Conservation (phyloP, 75 land plant genomes). For the Sequoiadendron giganteum region DNA sequence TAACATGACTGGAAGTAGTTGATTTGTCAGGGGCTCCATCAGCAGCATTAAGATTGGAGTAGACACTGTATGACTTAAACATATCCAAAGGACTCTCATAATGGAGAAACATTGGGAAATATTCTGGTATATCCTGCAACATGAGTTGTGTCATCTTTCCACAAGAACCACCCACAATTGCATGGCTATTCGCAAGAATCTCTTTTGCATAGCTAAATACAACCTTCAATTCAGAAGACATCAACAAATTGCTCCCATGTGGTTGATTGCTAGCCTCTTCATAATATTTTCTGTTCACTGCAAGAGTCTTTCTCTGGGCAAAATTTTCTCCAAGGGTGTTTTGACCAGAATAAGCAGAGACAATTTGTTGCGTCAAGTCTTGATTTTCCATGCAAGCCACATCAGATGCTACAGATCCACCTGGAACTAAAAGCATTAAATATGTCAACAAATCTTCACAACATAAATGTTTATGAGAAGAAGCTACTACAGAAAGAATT, state of each 20-base stretch:
- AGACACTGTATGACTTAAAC: conserved; percentile 20
- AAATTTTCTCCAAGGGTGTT: background rate
- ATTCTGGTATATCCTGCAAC: background rate
- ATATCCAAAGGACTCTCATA: conserved; percentile 40
- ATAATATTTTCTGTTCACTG: background rate
- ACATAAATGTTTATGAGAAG: background rate
- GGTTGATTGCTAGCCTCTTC: background rate
- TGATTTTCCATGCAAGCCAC: background rate
- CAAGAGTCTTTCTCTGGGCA: background rate
- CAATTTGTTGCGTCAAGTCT: background rate
- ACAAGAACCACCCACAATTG: background rate
- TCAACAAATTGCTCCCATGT: background rate
- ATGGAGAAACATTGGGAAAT: background rate
- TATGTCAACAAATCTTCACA: background rate
- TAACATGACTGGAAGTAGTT: conserved; percentile 23
- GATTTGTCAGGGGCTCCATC: conserved; percentile 11
- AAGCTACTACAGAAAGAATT: background rate
- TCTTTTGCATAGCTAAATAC: conserved; percentile 9
- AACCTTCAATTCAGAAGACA: conserved; percentile 5
- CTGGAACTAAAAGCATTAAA: background rate
- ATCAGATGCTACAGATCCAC: background rate
- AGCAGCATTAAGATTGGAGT: conserved; percentile 4
- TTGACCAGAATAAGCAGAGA: background rate
- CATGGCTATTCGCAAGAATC: background rate
- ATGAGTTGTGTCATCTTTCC: background rate